Base-by-base conservation (phyloP, 371 early-diverging fungal species). In the Mucor saturninus region DNA sequence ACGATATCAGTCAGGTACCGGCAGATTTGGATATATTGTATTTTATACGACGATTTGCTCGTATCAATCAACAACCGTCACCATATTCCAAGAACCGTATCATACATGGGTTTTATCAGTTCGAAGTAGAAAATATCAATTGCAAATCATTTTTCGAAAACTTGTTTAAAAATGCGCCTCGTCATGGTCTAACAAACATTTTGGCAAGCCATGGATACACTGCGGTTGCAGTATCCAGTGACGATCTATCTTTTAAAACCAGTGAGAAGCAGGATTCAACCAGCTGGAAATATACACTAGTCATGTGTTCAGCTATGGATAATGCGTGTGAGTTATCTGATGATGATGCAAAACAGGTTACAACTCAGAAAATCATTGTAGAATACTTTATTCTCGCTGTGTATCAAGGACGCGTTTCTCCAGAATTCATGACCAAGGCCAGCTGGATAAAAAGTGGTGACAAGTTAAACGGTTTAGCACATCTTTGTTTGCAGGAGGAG, bases 141-240 rank as follows among this genome's bases (percentile, higher is more conserved):
- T 71, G 64, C 4, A 49, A 76, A 32, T 71, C 85, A 15, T 77
- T 94, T 39, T 90, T 89, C 68, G 82, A 86, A 21, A 91, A 88
- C 50, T 80, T 92, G 30, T 74, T 92, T 56, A 85, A 85, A 63
- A 90, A 87, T 59, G 89, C 92, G 0, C 80, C 81, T 40, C 72
- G 84, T 14, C 88, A 92, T 65, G 90, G 91, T 0, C 83, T 91
- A 54, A 11, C 26, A 3, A 73, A 60, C 39, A 31, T 80, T 2
- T 40, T 56, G 2, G 40, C 55, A 2, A 66, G 57, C 6, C 55
- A 64, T 30, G 58, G 66, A 5, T 64, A 66, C 14, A 56, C 69
- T 11, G 77, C 65, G 7, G 72, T 67, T 14, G 52, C 71, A 2
- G 68, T 73, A n/a, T 72, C 75, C 4, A 74, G 80, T 42, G 51